Evolutionary conservation across 768 basidiomycete species (phyloP).

Genomic region (Trametes punicea): DNA sequence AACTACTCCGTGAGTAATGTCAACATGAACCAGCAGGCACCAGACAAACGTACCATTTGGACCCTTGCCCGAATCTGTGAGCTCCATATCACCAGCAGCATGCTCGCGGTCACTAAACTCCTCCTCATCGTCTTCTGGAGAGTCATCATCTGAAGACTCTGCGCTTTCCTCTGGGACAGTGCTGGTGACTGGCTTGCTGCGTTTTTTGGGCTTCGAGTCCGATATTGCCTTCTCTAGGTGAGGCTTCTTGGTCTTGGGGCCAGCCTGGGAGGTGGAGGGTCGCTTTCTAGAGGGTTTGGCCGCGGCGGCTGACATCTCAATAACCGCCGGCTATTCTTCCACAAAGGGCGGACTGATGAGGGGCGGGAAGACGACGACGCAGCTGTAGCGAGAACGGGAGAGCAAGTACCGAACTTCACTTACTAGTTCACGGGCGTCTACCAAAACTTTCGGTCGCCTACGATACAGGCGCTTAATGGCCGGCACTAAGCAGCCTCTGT

Average conservation of each 20-base stretch:
- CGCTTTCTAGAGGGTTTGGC: slow-evolving; percentile 51
- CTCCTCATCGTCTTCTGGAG: slow-evolving; percentile 5
- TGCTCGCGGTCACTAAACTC: slow-evolving; percentile 28
- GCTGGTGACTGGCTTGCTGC: slow-evolving; percentile 59
- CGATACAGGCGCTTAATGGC: no score
- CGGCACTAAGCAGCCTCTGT: no score
- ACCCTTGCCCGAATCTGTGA: slow-evolving; percentile 39
- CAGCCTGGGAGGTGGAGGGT: slow-evolving; percentile 42
- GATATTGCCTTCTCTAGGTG: slow-evolving; percentile 42
- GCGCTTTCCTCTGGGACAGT: slow-evolving; percentile 33
- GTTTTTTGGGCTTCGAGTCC: slow-evolving; percentile 45
- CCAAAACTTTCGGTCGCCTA: slow-evolving; percentile 9
- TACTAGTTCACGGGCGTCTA: not conserved
- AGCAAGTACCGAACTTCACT: not conserved
- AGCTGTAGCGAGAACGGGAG: not conserved
- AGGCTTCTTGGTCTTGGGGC: slow-evolving; percentile 50
- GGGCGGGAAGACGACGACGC: not conserved
- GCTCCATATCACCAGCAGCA: slow-evolving; percentile 32
- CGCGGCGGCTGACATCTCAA: slow-evolving; percentile 24
- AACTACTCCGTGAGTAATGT: slow-evolving; percentile 37
- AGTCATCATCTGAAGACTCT: slow-evolving; percentile 41
- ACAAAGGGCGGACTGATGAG: not conserved
- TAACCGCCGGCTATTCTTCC: not conserved
- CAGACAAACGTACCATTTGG: slow-evolving; percentile 48
- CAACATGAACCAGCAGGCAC: not conserved